Conservation (phyloP, 495 filamentous ascomycete species). For the Aspergillus baeticus region DNA sequence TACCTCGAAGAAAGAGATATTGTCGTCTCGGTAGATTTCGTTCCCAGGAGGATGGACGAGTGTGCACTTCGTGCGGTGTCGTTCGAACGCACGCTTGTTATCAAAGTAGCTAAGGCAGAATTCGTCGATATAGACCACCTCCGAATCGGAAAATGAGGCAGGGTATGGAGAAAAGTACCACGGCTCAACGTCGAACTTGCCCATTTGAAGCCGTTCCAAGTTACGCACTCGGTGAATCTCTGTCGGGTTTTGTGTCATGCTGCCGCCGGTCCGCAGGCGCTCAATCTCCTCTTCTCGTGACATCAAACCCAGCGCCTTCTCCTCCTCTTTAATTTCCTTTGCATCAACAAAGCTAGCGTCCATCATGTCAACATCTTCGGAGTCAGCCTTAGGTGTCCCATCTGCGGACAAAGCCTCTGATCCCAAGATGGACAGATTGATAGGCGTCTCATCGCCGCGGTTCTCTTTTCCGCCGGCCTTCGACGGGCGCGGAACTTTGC, state of each 20-base stretch:
- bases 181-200: conserved; percentile 84
- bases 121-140: conserved; percentile 94
- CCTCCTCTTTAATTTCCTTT: conserved; percentile 50
- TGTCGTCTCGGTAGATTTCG: conserved; percentile 95
- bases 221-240: conserved; percentile 97
- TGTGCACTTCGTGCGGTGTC: conserved; percentile 88
- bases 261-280: conserved; percentile 86
- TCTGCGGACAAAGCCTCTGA: conserved; percentile 51
- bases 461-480: conserved; percentile 68
- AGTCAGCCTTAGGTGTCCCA: conserved; percentile 55
- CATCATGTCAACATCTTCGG: conserved; percentile 63
- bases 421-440: conserved; percentile 37
- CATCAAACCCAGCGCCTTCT: conserved; percentile 52
- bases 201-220: conserved; percentile 89
- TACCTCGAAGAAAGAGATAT: conserved; percentile 95
- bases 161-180: conserved; percentile 99
- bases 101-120: conserved; percentile 94
- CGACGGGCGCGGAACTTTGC: conserved; percentile 48
- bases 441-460: conserved; percentile 36
- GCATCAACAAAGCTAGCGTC: conserved; percentile 53
- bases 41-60: conserved; percentile 93
- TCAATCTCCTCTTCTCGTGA: conserved; percentile 93
- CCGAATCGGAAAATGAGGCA: conserved; percentile 77
- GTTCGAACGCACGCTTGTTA: conserved; percentile 70
- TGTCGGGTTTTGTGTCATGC: conserved; percentile 97